Percentiles rank a stretch among this genome's conserved stretches.
Evolutionary conservation across 2,329 filamentous ascomycete genomes (phyloP).

Genomic region (Sarocladiaceae sp.): DNA sequence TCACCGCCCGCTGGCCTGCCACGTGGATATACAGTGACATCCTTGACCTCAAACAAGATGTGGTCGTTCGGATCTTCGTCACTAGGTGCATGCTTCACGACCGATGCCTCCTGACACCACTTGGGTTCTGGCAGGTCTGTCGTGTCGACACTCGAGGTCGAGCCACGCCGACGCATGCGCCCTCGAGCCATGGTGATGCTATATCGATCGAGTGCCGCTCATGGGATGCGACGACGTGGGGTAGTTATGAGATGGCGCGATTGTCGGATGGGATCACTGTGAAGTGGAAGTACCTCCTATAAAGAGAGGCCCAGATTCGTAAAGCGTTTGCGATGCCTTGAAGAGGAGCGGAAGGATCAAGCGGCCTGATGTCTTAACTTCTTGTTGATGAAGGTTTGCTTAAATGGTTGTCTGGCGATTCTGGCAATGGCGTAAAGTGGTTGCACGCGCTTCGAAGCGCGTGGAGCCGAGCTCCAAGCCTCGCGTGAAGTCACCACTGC

Average conservation of each 20-base stretch:
- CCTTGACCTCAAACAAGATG: slow-evolving; percentile 57
- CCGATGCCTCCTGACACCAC: slow-evolving; percentile 29
- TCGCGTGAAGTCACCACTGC: background rate
- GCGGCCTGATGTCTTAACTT: too few species aligned
- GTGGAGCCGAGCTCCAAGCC: too few species aligned
- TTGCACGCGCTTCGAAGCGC: background rate
- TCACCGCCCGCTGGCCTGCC: slow-evolving; percentile 34
- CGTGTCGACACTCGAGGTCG: slow-evolving; percentile 41
- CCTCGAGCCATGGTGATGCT: slow-evolving; percentile 4
- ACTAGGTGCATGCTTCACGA: slow-evolving; percentile 20
- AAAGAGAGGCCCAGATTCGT: too few species aligned
- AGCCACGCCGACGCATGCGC: slow-evolving; percentile 29
- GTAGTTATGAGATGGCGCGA: background rate
- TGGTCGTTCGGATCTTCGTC: slow-evolving; percentile 43
- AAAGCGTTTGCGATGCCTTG: background rate
- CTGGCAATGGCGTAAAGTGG: background rate
- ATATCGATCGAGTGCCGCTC: background rate
- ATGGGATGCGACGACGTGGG: background rate
- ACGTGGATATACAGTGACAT: slow-evolving; percentile 56
- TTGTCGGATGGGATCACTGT: too few species aligned
- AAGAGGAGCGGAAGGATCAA: background rate
- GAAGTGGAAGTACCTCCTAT: too few species aligned
- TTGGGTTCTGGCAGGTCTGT: slow-evolving; percentile 31
- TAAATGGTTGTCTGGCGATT: too few species aligned
- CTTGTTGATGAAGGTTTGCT: too few species aligned